These are phyloP conservation scores for Penicillium crustosum DNA, from an alignment of 2,329 filamentous ascomycete species.

Conservation along the genomic window DNA sequence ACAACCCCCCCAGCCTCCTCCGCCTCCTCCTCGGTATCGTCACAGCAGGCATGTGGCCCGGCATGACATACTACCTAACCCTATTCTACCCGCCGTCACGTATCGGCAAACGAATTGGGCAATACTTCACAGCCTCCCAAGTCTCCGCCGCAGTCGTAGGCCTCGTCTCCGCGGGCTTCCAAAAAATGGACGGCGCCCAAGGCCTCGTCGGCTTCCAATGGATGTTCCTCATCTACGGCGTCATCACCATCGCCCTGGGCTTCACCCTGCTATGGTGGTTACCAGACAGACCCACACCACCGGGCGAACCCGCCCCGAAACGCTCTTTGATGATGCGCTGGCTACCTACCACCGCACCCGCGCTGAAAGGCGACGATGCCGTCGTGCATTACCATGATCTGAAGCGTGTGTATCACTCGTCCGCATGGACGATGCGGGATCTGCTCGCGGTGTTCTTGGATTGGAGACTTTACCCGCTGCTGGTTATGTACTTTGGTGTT, in stretches of 20 bases:
- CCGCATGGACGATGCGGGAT: conserved; percentile 71
- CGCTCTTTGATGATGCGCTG: conserved; percentile 54
- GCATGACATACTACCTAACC: conserved; percentile 90
- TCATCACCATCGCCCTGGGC: conserved; percentile 71
- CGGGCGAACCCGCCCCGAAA: conserved; percentile 44
- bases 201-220: conserved; percentile 67
- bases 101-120: conserved; percentile 82
- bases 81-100: conserved; percentile 86
- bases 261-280: conserved; percentile 83
- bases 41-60: conserved; percentile 92
- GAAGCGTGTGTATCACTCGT: conserved; percentile 73
- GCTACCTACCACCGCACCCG: conserved; percentile 68
- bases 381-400: conserved; percentile 80
- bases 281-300: conserved; percentile 75
- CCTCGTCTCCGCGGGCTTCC: conserved; percentile 85
- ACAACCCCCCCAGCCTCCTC: conserved; percentile 53
- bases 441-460: conserved; percentile 71
- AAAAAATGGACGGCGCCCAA: conserved; percentile 77
- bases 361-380: conserved; percentile 73
- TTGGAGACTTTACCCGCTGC: conserved; percentile 84
- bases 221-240: conserved; percentile 87
- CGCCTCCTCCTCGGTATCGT: conserved; percentile 82
- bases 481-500: conserved; percentile 92
- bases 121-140: conserved; percentile 86
- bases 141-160: conserved; percentile 87